These are phyloP conservation scores for Eragrostis tef DNA, from an alignment of 202 grass and related monocot genomes.

Conservation along the genomic window DNA sequence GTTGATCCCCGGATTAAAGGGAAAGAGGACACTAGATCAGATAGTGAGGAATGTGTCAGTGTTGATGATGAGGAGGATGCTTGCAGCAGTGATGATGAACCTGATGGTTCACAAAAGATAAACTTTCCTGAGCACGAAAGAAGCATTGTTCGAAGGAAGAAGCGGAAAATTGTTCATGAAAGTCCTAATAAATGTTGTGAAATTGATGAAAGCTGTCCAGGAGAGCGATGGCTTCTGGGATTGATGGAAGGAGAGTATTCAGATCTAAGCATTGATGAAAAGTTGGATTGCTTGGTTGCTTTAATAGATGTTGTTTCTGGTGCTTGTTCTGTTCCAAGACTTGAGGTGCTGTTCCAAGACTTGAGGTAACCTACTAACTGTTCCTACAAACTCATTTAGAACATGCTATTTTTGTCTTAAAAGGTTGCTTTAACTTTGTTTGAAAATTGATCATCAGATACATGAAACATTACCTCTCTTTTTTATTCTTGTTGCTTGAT, in stretches of 20 bases:
- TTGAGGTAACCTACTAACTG: slow-evolving; percentile 63
- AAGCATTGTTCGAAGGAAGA: slow-evolving; percentile 56
- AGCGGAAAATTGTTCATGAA: slow-evolving; percentile 42
- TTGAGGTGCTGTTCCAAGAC: too few species aligned
- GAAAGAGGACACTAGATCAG: slow-evolving; percentile 64
- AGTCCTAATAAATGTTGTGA: slow-evolving; percentile 67
- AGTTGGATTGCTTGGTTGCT: slow-evolving; percentile 84
- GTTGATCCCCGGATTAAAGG: slow-evolving; percentile 94
- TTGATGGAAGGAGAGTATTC: slow-evolving; percentile 98
- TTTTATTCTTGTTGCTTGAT: slow-evolving; percentile 12
- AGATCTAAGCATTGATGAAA: slow-evolving; percentile 92
- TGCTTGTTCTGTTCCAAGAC: slow-evolving; percentile 70
- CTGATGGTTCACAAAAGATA: slow-evolving; percentile 55
- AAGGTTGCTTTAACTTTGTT: slow-evolving; percentile 30
- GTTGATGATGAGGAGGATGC: slow-evolving; percentile 65
- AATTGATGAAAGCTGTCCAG: slow-evolving; percentile 96
- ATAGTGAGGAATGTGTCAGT: slow-evolving; percentile 82
- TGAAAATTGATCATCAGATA: slow-evolving; percentile 21
- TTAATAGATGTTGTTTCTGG: slow-evolving; percentile 87
- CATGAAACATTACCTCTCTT: slow-evolving; percentile 9
- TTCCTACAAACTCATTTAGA: slow-evolving; percentile 7
- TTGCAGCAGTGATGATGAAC: slow-evolving; percentile 69
- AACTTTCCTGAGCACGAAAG: slow-evolving; percentile 52
- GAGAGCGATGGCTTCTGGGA: slow-evolving; percentile 85
- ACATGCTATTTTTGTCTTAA: slow-evolving; percentile 20